These are phyloP conservation scores for Glycine latifolia DNA, from an alignment of 306 rosid genomes.

Conservation along the genomic window DNA sequence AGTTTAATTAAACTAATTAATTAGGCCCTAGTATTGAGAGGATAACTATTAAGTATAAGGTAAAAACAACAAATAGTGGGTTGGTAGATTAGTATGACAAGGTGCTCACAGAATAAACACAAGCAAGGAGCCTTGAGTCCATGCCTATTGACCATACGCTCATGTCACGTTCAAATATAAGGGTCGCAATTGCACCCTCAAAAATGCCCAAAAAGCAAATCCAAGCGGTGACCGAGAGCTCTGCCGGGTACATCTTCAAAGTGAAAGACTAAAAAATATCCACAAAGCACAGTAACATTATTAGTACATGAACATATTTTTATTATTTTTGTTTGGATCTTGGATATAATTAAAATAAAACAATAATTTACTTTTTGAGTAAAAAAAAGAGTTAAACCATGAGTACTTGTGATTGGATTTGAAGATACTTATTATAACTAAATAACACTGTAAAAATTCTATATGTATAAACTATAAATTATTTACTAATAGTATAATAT, in stretches of 20 bases:
- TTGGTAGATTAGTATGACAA: neutral
- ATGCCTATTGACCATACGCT: conserved; percentile 85
- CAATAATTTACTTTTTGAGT: too few species aligned
- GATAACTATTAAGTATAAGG: too few species aligned
- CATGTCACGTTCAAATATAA: conserved; percentile 79
- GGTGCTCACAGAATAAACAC: conserved; percentile 83
- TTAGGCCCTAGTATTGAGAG: neutral
- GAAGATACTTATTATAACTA: too few species aligned
- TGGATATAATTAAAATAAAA: too few species aligned
- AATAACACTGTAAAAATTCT: too few species aligned
- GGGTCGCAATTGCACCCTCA: conserved; percentile 70
- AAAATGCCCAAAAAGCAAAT: conserved; percentile 77
- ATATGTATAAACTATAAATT: too few species aligned
- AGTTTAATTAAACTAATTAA: neutral
- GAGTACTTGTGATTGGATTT: too few species aligned
- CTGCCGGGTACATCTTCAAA: conserved; percentile 86
- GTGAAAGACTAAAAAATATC: conserved; percentile 68
- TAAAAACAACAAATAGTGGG: neutral
- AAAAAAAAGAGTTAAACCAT: too few species aligned
- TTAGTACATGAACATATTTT: neutral
- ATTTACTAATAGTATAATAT: too few species aligned
- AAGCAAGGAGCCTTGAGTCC: conserved; percentile 93
- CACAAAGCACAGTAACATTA: neutral
- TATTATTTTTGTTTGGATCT: too few species aligned
- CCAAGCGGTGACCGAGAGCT: conserved; percentile 85